phyloP scores from a whole-genome alignment of 2,329 filamentous ascomycete species.

The Trichoderma sp. region DNA sequence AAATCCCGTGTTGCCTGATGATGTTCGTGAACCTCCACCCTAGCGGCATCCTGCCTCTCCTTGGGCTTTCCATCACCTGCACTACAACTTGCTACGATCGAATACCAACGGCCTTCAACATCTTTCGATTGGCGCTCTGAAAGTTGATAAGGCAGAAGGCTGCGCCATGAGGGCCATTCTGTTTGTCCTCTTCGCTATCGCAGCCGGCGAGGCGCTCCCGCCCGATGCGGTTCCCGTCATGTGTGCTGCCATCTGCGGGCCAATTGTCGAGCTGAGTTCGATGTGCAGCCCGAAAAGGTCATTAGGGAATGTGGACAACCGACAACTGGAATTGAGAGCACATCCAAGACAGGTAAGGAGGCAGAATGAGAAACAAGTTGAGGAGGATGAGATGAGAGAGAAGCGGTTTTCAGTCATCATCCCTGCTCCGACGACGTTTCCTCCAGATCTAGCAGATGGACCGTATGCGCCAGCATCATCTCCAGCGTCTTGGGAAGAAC shows the following conservation, averaged over 20 bases:
- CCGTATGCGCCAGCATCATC: constrained; percentile 3
- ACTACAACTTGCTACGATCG: neutral
- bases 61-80: neutral
- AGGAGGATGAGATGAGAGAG: constrained; percentile 21
- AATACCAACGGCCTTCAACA: neutral
- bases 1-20: neutral
- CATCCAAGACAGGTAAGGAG: neutral
- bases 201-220: constrained; percentile 39
- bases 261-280: constrained; percentile 47
- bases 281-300: constrained; percentile 38
- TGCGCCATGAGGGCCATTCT: constrained; percentile 38
- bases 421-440: constrained; percentile 40
- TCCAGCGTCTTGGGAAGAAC: neutral
- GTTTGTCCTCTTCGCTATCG: constrained; percentile 38
- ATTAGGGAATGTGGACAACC: neutral
- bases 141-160: neutral
- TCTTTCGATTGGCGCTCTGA: neutral
- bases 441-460: constrained; percentile 28
- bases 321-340: neutral
- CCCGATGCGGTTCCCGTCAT: constrained; percentile 44
- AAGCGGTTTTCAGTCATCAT: constrained; percentile 39
- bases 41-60: neutral
- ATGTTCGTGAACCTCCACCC: neutral
- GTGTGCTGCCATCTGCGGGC: constrained; percentile 48
- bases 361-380: neutral